These are phyloP conservation scores for Lunasporangiospora selenospora DNA, from an alignment of 192 early-diverging fungal species.

Conservation along the genomic window DNA sequence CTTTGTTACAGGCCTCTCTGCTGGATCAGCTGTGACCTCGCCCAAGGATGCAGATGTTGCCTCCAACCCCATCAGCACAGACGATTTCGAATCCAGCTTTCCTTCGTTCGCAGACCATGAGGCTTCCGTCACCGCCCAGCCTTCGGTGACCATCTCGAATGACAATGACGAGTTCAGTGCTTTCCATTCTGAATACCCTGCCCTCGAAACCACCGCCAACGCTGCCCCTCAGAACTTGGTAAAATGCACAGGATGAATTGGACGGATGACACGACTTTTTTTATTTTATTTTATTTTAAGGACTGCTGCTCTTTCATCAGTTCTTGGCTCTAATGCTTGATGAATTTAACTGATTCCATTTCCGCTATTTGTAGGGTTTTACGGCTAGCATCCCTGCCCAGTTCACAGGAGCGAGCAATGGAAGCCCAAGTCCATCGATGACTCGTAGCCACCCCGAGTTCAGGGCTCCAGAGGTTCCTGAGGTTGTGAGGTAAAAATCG, in stretches of 20 bases:
- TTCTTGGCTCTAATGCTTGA: no score
- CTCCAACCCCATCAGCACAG: conserved; percentile 13
- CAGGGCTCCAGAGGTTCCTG: conserved; percentile 31
- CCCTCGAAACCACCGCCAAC: conserved; percentile 39
- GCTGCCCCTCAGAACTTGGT: conserved; percentile 31
- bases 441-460: conserved; percentile 31
- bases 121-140: conserved; percentile 10
- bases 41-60: conserved; percentile 3
- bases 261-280: no score
- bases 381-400: conserved; percentile 44
- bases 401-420: conserved; percentile 30
- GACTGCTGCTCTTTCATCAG: no score
- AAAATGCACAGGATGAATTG: no score
- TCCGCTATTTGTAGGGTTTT: conserved; percentile 20
- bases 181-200: conserved; percentile 39
- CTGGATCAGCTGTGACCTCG: conserved; percentile 17
- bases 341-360: not conserved
- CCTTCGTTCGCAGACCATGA: conserved; percentile 33
- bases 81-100: conserved; percentile 38
- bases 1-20: conserved; percentile 53
- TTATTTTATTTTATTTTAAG: no score
- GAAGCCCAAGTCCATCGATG: conserved; percentile 23
- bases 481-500: conserved; percentile 28
- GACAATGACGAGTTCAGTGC: conserved; percentile 47
- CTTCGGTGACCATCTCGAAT: conserved; percentile 10